Conservation (phyloP, 306 rosid species). For the Potentilla sterilis region DNA sequence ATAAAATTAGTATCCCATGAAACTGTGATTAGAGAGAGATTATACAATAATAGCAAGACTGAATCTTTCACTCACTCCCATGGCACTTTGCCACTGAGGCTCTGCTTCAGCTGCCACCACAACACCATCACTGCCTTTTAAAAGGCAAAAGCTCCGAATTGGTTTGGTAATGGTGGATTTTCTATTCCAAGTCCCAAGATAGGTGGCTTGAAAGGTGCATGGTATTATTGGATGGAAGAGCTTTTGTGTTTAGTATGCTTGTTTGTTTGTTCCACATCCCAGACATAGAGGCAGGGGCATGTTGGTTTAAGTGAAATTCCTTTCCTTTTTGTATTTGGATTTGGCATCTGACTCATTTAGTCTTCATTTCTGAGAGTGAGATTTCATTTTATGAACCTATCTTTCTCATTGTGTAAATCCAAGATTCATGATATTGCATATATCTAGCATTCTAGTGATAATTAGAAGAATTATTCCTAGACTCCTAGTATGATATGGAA, state of each 20-base stretch:
- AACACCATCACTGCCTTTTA: neutral
- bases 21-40: neutral
- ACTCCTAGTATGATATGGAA: neutral
- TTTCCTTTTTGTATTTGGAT: constrained; percentile 7
- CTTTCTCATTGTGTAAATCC: neutral
- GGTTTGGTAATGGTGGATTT: neutral
- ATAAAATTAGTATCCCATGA: neutral
- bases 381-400: neutral
- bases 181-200: neutral
- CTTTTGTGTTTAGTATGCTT: neutral
- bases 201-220: constrained; percentile 6
- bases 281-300: constrained; percentile 12
- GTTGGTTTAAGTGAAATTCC: constrained; percentile 2
- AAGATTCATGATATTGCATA: neutral
- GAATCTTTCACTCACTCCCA: neutral
- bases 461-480: neutral
- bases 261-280: neutral
- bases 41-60: neutral
- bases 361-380: too few species aligned
- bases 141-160: neutral
- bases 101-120: neutral
- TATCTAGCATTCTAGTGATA: neutral
- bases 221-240: constrained; percentile 2
- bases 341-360: constrained; percentile 11
- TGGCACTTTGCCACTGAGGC: neutral